Percentiles rank a stretch among this genome's conserved stretches.
These are phyloP conservation scores for Cryptococcus wingfieldii DNA, from an alignment of 1,284 basidiomycete genomes.

Conservation along the genomic window DNA sequence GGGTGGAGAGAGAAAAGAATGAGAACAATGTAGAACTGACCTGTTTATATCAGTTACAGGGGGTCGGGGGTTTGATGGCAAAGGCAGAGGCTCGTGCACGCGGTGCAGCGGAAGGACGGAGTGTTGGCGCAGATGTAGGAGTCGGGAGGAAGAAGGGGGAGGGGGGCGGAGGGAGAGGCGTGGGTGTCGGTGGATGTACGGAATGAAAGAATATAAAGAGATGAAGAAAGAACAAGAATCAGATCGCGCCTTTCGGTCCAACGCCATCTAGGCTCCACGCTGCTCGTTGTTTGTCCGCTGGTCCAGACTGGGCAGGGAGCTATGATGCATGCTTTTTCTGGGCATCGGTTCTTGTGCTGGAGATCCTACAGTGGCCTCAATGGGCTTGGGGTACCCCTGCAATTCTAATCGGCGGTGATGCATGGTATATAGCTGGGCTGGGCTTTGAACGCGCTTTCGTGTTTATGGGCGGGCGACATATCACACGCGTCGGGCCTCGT, in stretches of 20 bases:
- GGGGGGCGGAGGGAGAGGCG: slow-evolving; percentile 2
- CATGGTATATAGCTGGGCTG: too few species aligned
- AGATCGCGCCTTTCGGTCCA: not conserved
- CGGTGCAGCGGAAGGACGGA: not conserved
- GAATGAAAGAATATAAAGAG: slow-evolving; percentile 3
- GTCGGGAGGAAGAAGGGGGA: not conserved
- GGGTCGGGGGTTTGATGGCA: not conserved
- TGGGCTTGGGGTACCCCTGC: too few species aligned
- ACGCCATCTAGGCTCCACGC: not conserved
- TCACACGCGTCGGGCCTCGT: not conserved
- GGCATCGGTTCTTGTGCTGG: not conserved
- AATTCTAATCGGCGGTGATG: too few species aligned
- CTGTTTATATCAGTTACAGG: not conserved
- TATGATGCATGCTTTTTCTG: not conserved
- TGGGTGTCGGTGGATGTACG: not conserved
- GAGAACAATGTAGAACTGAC: slow-evolving; percentile 1
- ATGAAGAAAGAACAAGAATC: slow-evolving; percentile 3
- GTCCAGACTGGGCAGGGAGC: not conserved
- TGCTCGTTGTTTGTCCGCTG: not conserved
- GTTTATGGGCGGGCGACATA: not conserved
- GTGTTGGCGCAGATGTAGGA: not conserved
- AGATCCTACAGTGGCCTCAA: too few species aligned
- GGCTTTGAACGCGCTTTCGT: too few species aligned
- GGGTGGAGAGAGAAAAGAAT: not conserved
- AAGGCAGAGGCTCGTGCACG: slow-evolving; percentile 2